Conservation (phyloP, 2,329 filamentous ascomycete genomes). For the Kalaharituber pfeilii region DNA sequence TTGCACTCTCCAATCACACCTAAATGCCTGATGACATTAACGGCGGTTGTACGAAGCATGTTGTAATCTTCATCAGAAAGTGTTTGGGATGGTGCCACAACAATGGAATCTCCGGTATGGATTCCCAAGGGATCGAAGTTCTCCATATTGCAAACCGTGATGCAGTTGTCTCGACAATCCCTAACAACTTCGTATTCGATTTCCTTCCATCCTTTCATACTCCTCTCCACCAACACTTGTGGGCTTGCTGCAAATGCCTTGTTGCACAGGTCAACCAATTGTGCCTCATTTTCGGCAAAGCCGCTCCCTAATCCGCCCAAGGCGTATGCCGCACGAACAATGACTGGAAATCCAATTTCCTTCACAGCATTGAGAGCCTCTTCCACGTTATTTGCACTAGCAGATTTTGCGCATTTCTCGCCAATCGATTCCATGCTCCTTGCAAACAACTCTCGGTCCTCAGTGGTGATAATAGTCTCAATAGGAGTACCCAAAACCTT, state of each 20-base stretch:
- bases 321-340: slow-evolving; percentile 89
- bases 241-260: slow-evolving; percentile 91
- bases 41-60: slow-evolving; percentile 91
- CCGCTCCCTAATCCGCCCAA: slow-evolving; percentile 88
- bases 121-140: slow-evolving; percentile 98
- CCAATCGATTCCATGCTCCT: slow-evolving; percentile 97
- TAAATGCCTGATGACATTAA: slow-evolving; percentile 92
- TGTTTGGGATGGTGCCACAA: slow-evolving; percentile 92
- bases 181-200: slow-evolving; percentile 98
- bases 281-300: slow-evolving; percentile 72
- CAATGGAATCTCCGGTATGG: slow-evolving; percentile 94
- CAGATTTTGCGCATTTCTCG: slow-evolving; percentile 95
- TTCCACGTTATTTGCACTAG: slow-evolving; percentile 71
- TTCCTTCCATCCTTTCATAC: slow-evolving; percentile 99
- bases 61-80: slow-evolving; percentile 97
- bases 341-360: slow-evolving; percentile 88
- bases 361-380: slow-evolving; percentile 81
- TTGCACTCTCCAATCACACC: slow-evolving; percentile 98
- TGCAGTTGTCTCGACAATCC: slow-evolving; percentile 91
- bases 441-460: slow-evolving; percentile 93
- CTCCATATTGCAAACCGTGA: slow-evolving; percentile 99
- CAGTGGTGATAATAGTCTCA: slow-evolving; percentile 94
- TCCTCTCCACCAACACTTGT: slow-evolving; percentile 88
- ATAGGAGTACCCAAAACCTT: slow-evolving; percentile 92
- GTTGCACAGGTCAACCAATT: slow-evolving; percentile 74